A percentile compares a stretch with the other conserved stretches of the same genome.
Conservation (phyloP, 192 early-diverging fungal genomes). For the Entomortierella beljakovae region DNA sequence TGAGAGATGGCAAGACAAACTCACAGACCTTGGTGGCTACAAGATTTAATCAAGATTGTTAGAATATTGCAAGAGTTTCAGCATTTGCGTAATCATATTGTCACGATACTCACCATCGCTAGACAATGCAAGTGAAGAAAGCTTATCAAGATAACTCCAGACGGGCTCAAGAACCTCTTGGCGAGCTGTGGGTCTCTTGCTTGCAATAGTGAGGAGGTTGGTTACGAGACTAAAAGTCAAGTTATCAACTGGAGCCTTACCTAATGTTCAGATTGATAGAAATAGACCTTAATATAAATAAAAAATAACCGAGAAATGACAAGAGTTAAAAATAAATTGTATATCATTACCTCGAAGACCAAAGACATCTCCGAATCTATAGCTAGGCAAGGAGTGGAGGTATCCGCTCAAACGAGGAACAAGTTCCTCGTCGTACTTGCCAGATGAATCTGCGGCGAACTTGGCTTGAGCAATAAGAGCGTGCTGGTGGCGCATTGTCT, state of each 20-base stretch:
- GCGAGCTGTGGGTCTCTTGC: slow-evolving; percentile 29
- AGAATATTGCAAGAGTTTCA: no score
- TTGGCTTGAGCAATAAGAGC: slow-evolving; percentile 44
- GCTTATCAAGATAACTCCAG: slow-evolving; percentile 38
- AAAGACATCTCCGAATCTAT: slow-evolving; percentile 28
- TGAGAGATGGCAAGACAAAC: slow-evolving; percentile 68
- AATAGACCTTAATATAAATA: no score
- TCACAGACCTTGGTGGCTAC: slow-evolving; percentile 56
- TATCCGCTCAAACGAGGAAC: slow-evolving; percentile 39
- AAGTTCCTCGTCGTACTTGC: slow-evolving; percentile 44
- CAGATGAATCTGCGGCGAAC: slow-evolving; percentile 50
- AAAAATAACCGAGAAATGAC: not conserved
- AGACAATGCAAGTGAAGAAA: slow-evolving; percentile 18
- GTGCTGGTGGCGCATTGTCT: slow-evolving; percentile 54
- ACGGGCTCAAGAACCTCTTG: slow-evolving; percentile 47
- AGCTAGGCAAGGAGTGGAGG: slow-evolving; percentile 35
- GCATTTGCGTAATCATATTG: no score
- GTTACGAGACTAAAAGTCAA: slow-evolving; percentile 35
- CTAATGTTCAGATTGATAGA: slow-evolving; percentile 15
- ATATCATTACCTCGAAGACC: slow-evolving; percentile 26
- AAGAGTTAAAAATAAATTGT: not conserved
- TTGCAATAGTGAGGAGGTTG: slow-evolving; percentile 47
- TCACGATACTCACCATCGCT: slow-evolving; percentile 48
- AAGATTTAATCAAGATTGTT: no score
- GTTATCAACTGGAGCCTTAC: slow-evolving; percentile 41